phyloP scores from a whole-genome alignment of 2,329 filamentous ascomycete genomes.

The Alternaria panax region DNA sequence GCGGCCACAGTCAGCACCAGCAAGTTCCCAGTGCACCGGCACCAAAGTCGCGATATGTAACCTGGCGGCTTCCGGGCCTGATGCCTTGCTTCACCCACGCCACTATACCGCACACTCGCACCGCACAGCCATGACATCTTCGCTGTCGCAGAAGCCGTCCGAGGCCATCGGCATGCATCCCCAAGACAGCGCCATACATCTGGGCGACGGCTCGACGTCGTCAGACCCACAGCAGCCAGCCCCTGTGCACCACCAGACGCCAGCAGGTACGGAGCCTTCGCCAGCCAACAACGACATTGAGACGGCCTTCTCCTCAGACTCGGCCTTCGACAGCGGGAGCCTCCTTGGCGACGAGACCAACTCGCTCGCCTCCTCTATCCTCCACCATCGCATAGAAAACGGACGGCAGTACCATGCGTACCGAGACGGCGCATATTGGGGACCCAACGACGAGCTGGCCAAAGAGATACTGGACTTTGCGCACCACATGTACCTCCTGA shows the following conservation, averaged over 20 bases:
- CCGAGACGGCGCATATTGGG: constrained; percentile 49
- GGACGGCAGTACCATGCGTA: constrained; percentile 49
- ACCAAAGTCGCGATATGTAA: constrained; percentile 2
- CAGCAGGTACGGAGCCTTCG: background rate
- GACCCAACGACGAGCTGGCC: constrained; percentile 54
- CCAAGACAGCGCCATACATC: constrained; percentile 34
- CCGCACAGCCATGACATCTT: constrained; percentile 14
- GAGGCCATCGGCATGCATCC: constrained; percentile 24
- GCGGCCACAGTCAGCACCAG: background rate
- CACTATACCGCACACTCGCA: background rate
- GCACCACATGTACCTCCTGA: constrained; percentile 49
- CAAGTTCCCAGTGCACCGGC: background rate
- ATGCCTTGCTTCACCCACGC: background rate
- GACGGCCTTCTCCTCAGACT: constrained; percentile 38
- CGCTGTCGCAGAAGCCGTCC: constrained; percentile 21
- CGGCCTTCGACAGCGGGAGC: constrained; percentile 48
- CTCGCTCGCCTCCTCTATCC: constrained; percentile 46
- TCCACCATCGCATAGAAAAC: constrained; percentile 49
- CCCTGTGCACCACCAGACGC: background rate
- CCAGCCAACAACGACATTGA: constrained; percentile 8
- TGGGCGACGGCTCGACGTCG: constrained; percentile 20
- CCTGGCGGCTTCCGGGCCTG: background rate
- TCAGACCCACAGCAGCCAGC: constrained; percentile 9
- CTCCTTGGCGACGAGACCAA: constrained; percentile 47
- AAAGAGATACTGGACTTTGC: constrained; percentile 56